Percentiles rank a stretch among this genome's conserved stretches.
These are phyloP conservation scores for Scutellaria minor DNA, from an alignment of 257 asterid genomes.

Conservation along the genomic window DNA sequence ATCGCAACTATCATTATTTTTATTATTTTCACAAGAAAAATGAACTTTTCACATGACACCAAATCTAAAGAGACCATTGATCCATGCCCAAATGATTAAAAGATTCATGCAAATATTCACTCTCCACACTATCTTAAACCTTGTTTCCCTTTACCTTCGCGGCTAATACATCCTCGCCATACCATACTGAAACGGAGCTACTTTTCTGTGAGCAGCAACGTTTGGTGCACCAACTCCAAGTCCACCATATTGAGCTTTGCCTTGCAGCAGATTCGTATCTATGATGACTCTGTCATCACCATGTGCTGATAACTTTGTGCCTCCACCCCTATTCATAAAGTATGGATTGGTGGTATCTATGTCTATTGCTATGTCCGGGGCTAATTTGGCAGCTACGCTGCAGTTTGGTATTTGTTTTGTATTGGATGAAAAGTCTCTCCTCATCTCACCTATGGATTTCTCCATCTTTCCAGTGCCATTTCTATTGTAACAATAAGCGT, in stretches of 20 bases:
- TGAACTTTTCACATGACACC: slow-evolving; percentile 17
- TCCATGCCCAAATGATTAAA: neutral
- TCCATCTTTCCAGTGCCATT: slow-evolving; percentile 50
- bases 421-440: slow-evolving; percentile 35
- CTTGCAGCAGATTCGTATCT: slow-evolving; percentile 68
- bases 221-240: slow-evolving; percentile 43
- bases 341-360: slow-evolving; percentile 62
- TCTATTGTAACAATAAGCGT: slow-evolving; percentile 46
- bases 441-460: slow-evolving; percentile 37
- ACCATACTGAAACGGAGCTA: slow-evolving; percentile 41
- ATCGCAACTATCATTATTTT: slow-evolving; percentile 19
- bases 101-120: neutral
- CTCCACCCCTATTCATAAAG: slow-evolving; percentile 51
- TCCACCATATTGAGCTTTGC: slow-evolving; percentile 66
- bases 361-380: slow-evolving; percentile 77
- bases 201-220: slow-evolving; percentile 48
- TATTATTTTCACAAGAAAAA: slow-evolving; percentile 27
- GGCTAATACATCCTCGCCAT: slow-evolving; percentile 51
- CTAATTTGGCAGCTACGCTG: slow-evolving; percentile 57
- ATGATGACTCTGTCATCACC: slow-evolving; percentile 58
- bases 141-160: neutral
- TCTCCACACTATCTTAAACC: slow-evolving; percentile 17
- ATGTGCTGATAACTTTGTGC: slow-evolving; percentile 42
- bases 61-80: no score
- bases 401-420: slow-evolving; percentile 53